These are phyloP conservation scores for Fusarium haematococcum DNA, from an alignment of 2,329 filamentous ascomycete genomes.

Conservation along the genomic window DNA sequence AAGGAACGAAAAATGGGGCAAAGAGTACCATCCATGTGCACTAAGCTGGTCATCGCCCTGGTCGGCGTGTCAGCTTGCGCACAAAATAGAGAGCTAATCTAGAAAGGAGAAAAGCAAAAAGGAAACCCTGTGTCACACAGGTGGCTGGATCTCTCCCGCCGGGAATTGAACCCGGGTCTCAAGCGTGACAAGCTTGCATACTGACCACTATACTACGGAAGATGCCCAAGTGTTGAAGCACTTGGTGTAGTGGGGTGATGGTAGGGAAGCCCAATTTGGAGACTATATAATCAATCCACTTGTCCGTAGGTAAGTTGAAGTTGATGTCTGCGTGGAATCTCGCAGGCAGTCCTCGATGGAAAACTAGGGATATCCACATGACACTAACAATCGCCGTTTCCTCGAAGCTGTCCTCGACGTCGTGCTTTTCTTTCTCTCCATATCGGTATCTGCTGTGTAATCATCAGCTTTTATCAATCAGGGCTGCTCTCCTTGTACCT, in stretches of 20 bases:
- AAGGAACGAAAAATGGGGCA: neutral
- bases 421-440: too few relatives aligned
- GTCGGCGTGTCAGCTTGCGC: neutral
- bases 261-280: rapidly evolving
- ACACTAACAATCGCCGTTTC: too few relatives aligned
- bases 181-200: slow-evolving; percentile 14
- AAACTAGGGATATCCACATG: too few relatives aligned
- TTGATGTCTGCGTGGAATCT: too few relatives aligned
- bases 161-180: slow-evolving; percentile 44
- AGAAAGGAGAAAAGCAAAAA: neutral
- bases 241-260: neutral
- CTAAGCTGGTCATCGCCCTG: neutral
- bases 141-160: slow-evolving; percentile 42
- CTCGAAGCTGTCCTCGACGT: too few relatives aligned
- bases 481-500: neutral
- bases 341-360: too few relatives aligned
- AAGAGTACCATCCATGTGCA: neutral
- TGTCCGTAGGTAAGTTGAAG: too few relatives aligned
- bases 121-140: slow-evolving; percentile 16
- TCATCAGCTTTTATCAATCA: neutral
- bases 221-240: slow-evolving; percentile 27
- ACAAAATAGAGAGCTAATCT: neutral
- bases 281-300: too few relatives aligned
- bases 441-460: too few relatives aligned
- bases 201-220: neutral